Evolutionary conservation across 116 monocot species (phyloP).

Genomic region (Dioscorea cayenensis): DNA sequence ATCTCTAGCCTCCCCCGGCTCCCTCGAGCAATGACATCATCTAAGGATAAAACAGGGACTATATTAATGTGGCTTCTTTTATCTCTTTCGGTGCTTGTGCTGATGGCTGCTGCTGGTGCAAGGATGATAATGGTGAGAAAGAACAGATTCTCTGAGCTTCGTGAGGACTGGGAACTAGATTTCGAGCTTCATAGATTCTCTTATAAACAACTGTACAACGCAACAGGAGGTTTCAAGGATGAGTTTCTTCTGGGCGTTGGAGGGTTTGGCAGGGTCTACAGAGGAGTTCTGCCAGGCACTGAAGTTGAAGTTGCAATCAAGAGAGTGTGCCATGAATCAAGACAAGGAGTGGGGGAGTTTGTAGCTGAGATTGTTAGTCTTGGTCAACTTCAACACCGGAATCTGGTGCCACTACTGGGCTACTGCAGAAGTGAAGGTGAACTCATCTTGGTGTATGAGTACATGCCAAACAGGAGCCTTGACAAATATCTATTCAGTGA

Average conservation of each 20-base stretch:
- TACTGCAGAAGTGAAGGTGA: constrained; percentile 3
- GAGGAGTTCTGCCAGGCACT: background rate
- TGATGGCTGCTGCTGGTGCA: no score
- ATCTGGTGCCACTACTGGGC: background rate
- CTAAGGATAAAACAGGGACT: no score
- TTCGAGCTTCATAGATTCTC: constrained; percentile 1
- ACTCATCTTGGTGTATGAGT: constrained; percentile 5
- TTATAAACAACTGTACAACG: constrained; percentile 1
- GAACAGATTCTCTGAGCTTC: no score
- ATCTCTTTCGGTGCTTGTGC: no score
- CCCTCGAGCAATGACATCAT: no score
- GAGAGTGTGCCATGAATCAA: background rate
- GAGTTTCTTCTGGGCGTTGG: background rate
- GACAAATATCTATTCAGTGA: background rate
- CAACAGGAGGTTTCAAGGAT: background rate
- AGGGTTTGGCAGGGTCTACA: constrained; percentile 7
- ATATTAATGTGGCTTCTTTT: no score
- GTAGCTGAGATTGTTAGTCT: constrained; percentile 3
- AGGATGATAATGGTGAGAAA: no score
- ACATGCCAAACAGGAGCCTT: constrained; percentile 10
- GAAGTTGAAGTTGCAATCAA: constrained; percentile 3
- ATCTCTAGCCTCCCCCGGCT: no score
- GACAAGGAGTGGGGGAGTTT: constrained; percentile 2
- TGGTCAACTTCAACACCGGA: background rate
- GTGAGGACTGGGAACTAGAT: constrained; percentile 5